A percentile compares a stretch with the other conserved stretches of the same genome.
Evolutionary conservation across 805 yeast genomes (phyloP).

Genomic region (Myxozyma geophila): DNA sequence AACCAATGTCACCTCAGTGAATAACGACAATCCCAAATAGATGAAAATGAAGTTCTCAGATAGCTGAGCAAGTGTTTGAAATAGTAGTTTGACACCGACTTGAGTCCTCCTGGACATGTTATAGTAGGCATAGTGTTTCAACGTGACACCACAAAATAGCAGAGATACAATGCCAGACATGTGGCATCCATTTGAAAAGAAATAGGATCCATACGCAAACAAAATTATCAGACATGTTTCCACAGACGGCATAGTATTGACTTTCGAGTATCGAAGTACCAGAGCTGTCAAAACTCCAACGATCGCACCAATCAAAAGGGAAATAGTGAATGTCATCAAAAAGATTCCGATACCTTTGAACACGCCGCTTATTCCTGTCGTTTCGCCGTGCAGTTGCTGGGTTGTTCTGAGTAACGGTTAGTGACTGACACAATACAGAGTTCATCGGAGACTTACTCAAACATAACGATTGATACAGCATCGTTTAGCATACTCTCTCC

Average conservation of each 20-base stretch:
- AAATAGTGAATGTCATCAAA: conserved; percentile 88
- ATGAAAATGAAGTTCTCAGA: conserved; percentile 97
- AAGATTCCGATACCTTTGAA: conserved; percentile 95
- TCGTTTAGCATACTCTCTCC: conserved; percentile 96
- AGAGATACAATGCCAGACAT: conserved; percentile 88
- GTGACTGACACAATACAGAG: background rate
- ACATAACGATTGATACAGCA: conserved; percentile 98
- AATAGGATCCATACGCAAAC: conserved; percentile 93
- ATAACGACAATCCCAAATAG: conserved; percentile 88
- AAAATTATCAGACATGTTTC: conserved; percentile 91
- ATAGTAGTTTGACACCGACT: conserved; percentile 91
- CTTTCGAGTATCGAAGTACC: conserved; percentile 86
- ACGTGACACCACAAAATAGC: conserved; percentile 92
- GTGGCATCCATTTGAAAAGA: conserved; percentile 97
- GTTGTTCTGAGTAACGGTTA: conserved; percentile 58
- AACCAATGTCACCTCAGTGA: conserved; percentile 94
- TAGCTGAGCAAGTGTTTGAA: conserved; percentile 90
- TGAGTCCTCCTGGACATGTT: conserved; percentile 98
- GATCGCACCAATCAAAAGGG: conserved; percentile 84
- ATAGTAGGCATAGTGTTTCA: conserved; percentile 95
- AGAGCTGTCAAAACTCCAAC: conserved; percentile 89
- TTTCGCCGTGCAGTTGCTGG: conserved; percentile 90
- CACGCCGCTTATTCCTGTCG: conserved; percentile 71
- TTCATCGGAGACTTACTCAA: conserved; percentile 54
- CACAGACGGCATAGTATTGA: conserved; percentile 93